Evolutionary conservation across 495 filamentous ascomycete genomes (phyloP).

Genomic region (Penicillium maclennaniae): DNA sequence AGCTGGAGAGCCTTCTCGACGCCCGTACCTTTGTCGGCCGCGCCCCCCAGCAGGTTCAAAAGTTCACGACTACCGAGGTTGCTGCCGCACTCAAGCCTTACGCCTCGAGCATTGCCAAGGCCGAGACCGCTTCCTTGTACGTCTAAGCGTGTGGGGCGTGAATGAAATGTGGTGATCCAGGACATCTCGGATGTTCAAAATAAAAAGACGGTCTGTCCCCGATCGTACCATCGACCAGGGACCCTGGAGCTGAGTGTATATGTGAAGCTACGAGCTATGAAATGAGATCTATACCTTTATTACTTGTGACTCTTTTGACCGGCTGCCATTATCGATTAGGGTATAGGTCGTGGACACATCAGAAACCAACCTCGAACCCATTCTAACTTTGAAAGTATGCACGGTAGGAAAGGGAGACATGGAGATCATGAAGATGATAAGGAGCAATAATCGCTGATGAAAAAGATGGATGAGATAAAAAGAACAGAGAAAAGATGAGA

Average conservation of each 20-base stretch:
- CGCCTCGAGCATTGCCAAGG: constrained; percentile 33
- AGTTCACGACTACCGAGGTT: constrained; percentile 54
- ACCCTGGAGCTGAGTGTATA: constrained; percentile 9
- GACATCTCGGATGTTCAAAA: neutral
- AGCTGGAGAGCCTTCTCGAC: constrained; percentile 73
- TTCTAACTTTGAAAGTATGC: neutral
- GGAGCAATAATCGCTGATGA: neutral
- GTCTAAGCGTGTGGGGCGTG: constrained; percentile 33
- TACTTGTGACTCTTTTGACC: neutral
- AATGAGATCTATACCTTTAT: constrained; percentile 15
- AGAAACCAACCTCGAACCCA: neutral
- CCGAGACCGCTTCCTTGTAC: constrained; percentile 48
- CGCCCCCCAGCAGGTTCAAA: constrained; percentile 53
- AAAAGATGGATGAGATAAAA: neutral
- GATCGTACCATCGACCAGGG: constrained; percentile 3
- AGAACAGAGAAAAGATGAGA: neutral
- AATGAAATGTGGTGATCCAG: neutral
- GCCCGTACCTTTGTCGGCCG: constrained; percentile 64
- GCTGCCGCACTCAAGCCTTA: constrained; percentile 51
- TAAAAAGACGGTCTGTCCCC: neutral
- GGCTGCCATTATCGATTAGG: neutral
- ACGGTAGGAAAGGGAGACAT: neutral
- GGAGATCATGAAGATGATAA: neutral
- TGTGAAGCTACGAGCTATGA: constrained; percentile 15
- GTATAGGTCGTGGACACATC: neutral